A percentile compares a stretch with the other conserved stretches of the same genome.
These are phyloP conservation scores for Penicillium psychrofluorescens DNA, from an alignment of 495 filamentous ascomycete species.

Conservation along the genomic window DNA sequence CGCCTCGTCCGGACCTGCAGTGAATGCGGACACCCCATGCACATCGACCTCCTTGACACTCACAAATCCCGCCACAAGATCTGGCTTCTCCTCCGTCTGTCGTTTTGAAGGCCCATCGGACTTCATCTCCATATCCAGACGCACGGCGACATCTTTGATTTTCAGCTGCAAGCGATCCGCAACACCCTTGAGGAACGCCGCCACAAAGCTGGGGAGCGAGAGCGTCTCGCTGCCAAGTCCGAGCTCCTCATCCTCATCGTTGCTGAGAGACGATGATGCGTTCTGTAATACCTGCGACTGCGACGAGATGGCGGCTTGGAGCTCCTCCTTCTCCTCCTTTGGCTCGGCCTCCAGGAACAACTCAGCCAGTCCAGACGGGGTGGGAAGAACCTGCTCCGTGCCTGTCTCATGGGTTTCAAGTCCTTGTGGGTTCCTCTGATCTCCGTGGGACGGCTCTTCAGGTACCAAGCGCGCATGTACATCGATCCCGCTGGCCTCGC, in stretches of 20 bases:
- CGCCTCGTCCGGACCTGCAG: conserved; percentile 19
- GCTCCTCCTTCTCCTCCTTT: conserved; percentile 59
- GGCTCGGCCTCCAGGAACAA: conserved; percentile 84
- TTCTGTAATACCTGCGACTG: conserved; percentile 43
- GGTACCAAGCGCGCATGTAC: conserved; percentile 46
- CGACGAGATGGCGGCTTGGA: conserved; percentile 69
- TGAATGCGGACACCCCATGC: conserved; percentile 49
- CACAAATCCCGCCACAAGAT: conserved; percentile 56
- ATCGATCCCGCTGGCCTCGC: conserved; percentile 71
- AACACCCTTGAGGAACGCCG: conserved; percentile 75
- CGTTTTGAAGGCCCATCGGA: conserved; percentile 34
- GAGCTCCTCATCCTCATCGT: conserved; percentile 55
- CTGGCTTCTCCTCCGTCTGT: conserved; percentile 33
- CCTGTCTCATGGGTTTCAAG: conserved; percentile 4
- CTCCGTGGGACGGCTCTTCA: conserved; percentile 15
- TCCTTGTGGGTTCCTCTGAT: conserved; percentile 1
- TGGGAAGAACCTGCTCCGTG: conserved; percentile 46
- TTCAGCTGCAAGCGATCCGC: conserved; percentile 69
- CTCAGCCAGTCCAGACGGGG: conserved; percentile 75
- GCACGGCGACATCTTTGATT: conserved; percentile 59
- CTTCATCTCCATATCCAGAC: conserved; percentile 50
- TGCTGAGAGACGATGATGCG: conserved; percentile 39
- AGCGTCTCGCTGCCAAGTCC: conserved; percentile 65
- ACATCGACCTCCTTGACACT: conserved; percentile 59
- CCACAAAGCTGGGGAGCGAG: conserved; percentile 73